Evolutionary conservation across 1,284 basidiomycete genomes (phyloP), one percentile per base, ranked within the genome.

Genomic region (Schizopora paradoxa): DNA sequence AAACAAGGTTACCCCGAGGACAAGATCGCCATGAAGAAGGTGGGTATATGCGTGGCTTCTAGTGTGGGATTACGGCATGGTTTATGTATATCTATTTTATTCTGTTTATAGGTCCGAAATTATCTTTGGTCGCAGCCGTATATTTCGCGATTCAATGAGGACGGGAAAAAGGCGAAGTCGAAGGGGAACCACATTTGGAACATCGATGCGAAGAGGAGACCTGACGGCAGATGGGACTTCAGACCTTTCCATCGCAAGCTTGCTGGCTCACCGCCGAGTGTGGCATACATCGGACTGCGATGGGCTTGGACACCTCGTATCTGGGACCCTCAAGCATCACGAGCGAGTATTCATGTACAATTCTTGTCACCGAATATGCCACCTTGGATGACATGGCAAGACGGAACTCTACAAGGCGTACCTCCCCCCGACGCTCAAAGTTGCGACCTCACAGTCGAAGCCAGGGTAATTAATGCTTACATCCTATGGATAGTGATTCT

Each of bases 131-230:
- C 73, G 55, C 84, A 88, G 55, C 86, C 87, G 19, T 87, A 88
- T 60, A 99, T 99, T 60, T 87, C 94, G 36, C 87, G 96, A 22
- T 99, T 95, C 76, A 99, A 99, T 64, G 93, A 98, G 60, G 96
- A 99, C 64, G 96, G 93, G 27, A 97, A 97, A 67, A 99, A 99
- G 69, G 91, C 94, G 26, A 99, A 99, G 69, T 95, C 92, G 43
- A 98, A 98, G 72, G 96, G 96, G 43, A 99, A 99, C 66, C 95
- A 99, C 61, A 96, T 99, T 55, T 99, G 96, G 96, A 95, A 94
- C 61, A 87, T 99, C 41, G 92, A 98, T 58, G 96, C 93, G 14
- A 91, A 86, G 67, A 97, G 93, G 60, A 60, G 67, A 6, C 63
- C 70, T 7, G 85, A 89, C 28, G 82, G 84, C 28, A 71, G 77